These are phyloP conservation scores for Sporothrix protearum DNA, from an alignment of 2,329 filamentous ascomycete genomes.

Conservation along the genomic window DNA sequence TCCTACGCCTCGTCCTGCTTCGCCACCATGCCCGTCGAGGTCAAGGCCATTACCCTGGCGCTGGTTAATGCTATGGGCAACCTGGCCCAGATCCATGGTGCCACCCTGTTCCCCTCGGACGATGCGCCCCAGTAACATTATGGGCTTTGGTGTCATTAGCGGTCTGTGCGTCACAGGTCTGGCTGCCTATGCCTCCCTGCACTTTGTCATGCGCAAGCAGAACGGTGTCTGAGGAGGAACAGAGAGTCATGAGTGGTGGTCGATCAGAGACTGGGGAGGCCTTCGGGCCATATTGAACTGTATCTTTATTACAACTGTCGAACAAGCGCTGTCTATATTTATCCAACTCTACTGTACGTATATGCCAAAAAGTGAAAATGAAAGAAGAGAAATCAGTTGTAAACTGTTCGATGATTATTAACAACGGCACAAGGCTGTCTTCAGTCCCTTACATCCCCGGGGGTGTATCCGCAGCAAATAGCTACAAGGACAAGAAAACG, in stretches of 20 bases:
- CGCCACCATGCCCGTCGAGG: slow-evolving; percentile 76
- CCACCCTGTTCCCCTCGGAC: slow-evolving; percentile 34
- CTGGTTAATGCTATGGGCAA: slow-evolving; percentile 42
- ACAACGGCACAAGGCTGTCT: not conserved
- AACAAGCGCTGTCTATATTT: not conserved
- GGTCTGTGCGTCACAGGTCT: slow-evolving; percentile 27
- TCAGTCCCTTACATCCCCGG: not conserved
- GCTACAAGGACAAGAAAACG: not conserved
- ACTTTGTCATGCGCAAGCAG: slow-evolving; percentile 5
- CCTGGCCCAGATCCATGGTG: slow-evolving; percentile 53
- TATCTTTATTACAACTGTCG: not conserved
- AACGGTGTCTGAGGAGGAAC: not conserved
- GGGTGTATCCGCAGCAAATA: not conserved
- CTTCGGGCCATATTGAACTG: not conserved
- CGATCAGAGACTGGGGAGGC: not conserved
- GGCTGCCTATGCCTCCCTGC: slow-evolving; percentile 19
- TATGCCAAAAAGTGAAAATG: not conserved
- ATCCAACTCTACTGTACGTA: not conserved
- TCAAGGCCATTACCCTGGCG: slow-evolving; percentile 57
- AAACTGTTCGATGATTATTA: not conserved
- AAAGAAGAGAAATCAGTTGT: not conserved
- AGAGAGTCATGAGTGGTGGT: too few species aligned
- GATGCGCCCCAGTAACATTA: slow-evolving; percentile 27
- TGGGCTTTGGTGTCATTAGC: slow-evolving; percentile 29
- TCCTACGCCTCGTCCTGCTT: slow-evolving; percentile 97